Evolutionary conservation across 805 yeast species (phyloP).

Genomic region (Isabelozyma heimii): DNA sequence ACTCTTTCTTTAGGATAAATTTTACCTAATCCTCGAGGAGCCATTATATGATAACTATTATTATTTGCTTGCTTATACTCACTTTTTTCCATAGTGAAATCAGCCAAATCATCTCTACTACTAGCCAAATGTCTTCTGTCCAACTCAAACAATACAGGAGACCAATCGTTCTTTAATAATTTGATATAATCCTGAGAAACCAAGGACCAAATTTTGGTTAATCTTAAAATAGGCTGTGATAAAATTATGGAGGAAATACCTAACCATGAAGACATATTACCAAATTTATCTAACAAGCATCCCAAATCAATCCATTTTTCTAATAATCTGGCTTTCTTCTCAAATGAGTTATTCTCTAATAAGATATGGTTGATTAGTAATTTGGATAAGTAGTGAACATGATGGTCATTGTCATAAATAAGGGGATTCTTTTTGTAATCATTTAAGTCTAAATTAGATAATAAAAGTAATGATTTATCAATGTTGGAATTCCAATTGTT

Average conservation of each 20-base stretch:
- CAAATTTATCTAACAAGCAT: constrained; percentile 67
- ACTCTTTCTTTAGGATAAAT: constrained; percentile 72
- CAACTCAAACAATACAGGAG: constrained; percentile 85
- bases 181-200: constrained; percentile 60
- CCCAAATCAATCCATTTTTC: constrained; percentile 88
- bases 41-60: constrained; percentile 68
- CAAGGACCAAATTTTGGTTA: constrained; percentile 70
- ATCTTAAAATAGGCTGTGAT: constrained; percentile 76
- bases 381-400: constrained; percentile 77
- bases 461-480: constrained; percentile 75
- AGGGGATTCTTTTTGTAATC: constrained; percentile 67
- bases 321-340: constrained; percentile 60
- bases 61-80: constrained; percentile 22
- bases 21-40: constrained; percentile 84
- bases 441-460: constrained; percentile 36
- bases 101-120: not conserved
- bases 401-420: constrained; percentile 61
- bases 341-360: constrained; percentile 37
- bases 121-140: constrained; percentile 65
- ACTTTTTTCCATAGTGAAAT: not conserved
- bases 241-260: constrained; percentile 83
- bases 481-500: constrained; percentile 72
- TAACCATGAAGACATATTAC: constrained; percentile 94
- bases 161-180: constrained; percentile 78
- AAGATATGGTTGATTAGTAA: constrained; percentile 69